Evolutionary conservation across 139 green algal genomes (phyloP).

Genomic region (Ettlia oleoabundans): DNA sequence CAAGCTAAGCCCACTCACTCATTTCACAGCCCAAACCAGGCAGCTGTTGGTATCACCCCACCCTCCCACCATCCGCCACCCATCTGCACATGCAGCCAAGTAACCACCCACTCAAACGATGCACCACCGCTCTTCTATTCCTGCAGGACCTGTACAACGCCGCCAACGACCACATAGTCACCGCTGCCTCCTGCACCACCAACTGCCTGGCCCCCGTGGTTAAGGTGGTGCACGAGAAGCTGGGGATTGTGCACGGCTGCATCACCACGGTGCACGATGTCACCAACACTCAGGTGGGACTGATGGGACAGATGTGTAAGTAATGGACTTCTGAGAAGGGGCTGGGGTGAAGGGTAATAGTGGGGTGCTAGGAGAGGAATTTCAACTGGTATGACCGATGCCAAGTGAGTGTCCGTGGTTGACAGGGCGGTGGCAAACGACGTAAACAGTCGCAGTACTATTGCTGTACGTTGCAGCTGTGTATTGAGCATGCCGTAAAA

Average conservation of each 20-base stretch:
- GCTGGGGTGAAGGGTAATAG: background rate
- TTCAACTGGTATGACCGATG: background rate
- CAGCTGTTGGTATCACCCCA: no score
- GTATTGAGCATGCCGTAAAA: no score
- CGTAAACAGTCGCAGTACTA: no score
- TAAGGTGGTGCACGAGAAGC: slow-evolving; percentile 81
- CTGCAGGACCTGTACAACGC: slow-evolving; percentile 72
- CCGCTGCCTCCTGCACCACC: slow-evolving; percentile 89
- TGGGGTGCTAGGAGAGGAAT: background rate
- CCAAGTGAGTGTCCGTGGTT: no score
- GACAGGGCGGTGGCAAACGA: background rate
- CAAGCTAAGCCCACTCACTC: no score
- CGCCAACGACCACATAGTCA: slow-evolving; percentile 78
- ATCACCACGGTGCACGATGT: slow-evolving; percentile 94
- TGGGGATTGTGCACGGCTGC: slow-evolving; percentile 83
- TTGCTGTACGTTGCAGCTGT: no score
- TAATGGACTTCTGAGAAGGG: no score
- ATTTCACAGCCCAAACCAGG: no score
- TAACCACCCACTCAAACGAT: no score
- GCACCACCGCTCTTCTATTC: no score
- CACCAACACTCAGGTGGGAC: slow-evolving; percentile 81
- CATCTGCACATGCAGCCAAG: no score
- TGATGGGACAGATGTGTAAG: background rate
- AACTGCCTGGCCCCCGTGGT: slow-evolving; percentile 91
- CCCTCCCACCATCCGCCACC: no score